phyloP scores from a whole-genome alignment of 2,329 filamentous ascomycete species.

The Talaromyces sp. region DNA sequence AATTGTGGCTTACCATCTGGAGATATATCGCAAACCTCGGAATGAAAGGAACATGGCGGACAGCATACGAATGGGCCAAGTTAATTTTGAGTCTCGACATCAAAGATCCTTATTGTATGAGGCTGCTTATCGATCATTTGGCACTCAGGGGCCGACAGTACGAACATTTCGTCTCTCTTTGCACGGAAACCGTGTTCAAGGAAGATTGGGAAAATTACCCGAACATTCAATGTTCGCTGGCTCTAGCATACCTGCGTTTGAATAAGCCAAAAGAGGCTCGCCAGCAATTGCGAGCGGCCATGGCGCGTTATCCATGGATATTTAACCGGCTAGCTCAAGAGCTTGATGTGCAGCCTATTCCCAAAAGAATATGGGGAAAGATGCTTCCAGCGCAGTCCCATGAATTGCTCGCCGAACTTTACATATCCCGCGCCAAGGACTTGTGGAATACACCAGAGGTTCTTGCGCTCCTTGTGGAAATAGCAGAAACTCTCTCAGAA shows the following conservation, averaged over 20 bases:
- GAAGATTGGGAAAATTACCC: constrained; percentile 55
- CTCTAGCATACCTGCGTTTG: constrained; percentile 71
- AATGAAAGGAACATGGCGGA: constrained; percentile 89
- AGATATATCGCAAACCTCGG: constrained; percentile 82
- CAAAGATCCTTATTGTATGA: constrained; percentile 77
- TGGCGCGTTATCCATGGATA: constrained; percentile 77
- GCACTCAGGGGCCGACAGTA: constrained; percentile 77
- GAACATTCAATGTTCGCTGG: constrained; percentile 72
- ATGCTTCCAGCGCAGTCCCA: constrained; percentile 63
- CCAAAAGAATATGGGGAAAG: constrained; percentile 78
- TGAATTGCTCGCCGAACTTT: constrained; percentile 69
- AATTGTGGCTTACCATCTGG: constrained; percentile 87
- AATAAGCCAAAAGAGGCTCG: constrained; percentile 64
- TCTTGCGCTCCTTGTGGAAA: constrained; percentile 64
- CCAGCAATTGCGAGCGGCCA: constrained; percentile 62
- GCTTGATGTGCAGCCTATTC: constrained; percentile 69
- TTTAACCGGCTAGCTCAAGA: constrained; percentile 76
- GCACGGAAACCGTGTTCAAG: constrained; percentile 51
- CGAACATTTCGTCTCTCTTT: constrained; percentile 69
- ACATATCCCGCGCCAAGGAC: constrained; percentile 72
- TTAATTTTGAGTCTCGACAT: constrained; percentile 72
- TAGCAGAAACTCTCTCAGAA: constrained; percentile 55
- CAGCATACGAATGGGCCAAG: constrained; percentile 90
- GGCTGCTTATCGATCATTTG: constrained; percentile 76
- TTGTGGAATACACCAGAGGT: constrained; percentile 80